Conservation (phyloP, 768 basidiomycete genomes). For the Hemileccinum impolitum region DNA sequence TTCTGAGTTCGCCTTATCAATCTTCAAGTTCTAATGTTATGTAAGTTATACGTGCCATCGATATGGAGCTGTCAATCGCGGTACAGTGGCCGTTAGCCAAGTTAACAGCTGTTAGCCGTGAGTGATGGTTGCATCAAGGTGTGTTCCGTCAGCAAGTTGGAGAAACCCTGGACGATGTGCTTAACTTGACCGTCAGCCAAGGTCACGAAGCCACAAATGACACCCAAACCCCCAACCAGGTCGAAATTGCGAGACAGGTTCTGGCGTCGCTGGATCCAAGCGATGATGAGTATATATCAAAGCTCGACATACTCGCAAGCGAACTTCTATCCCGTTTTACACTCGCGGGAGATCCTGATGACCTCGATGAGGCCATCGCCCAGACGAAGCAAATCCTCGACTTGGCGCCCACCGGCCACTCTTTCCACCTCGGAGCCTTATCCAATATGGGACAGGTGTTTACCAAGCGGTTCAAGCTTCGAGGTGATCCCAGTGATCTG, state of each 20-base stretch:
- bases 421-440: slow-evolving; percentile 11
- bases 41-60: no score
- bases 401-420: slow-evolving; percentile 21
- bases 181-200: neutral
- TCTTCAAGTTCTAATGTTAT: no score
- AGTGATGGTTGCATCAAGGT: slow-evolving; percentile 8
- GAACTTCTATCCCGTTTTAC: slow-evolving; percentile 21
- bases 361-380: slow-evolving; percentile 26
- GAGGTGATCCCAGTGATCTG: slow-evolving; percentile 19
- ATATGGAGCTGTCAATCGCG: no score
- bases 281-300: slow-evolving; percentile 6
- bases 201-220: neutral
- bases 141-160: neutral
- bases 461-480: slow-evolving; percentile 19
- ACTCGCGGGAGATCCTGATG: slow-evolving; percentile 16
- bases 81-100: no score
- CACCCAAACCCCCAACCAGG: slow-evolving; percentile 5
- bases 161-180: no score
- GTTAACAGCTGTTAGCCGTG: no score
- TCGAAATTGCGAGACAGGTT: slow-evolving; percentile 10
- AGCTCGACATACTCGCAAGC: slow-evolving; percentile 9
- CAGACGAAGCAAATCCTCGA: slow-evolving; percentile 14
- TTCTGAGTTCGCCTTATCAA: no score
- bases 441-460: slow-evolving; percentile 20
- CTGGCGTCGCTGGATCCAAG: slow-evolving; percentile 6